phyloP scores from a whole-genome alignment of 805 yeast genomes.

The Wickerhamiella lipophila region DNA sequence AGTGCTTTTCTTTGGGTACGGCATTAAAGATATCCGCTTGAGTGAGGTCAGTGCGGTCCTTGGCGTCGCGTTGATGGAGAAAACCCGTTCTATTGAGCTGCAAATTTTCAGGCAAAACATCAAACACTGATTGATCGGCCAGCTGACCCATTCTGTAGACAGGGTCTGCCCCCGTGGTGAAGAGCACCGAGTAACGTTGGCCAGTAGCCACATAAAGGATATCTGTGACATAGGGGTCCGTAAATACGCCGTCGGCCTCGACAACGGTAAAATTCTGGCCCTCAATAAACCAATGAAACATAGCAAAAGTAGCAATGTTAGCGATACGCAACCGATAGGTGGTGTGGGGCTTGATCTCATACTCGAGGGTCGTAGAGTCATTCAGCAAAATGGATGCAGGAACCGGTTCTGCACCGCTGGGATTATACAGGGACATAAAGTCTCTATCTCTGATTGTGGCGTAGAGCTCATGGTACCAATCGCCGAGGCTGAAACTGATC shows the following conservation, averaged over 20 bases:
- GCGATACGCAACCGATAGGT: slow-evolving; percentile 75
- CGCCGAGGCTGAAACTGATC: slow-evolving; percentile 51
- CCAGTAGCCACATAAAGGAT: slow-evolving; percentile 75
- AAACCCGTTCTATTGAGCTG: slow-evolving; percentile 62
- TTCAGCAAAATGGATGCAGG: slow-evolving; percentile 73
- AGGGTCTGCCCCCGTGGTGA: slow-evolving; percentile 56
- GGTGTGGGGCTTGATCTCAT: slow-evolving; percentile 62
- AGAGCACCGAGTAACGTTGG: slow-evolving; percentile 74
- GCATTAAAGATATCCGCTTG: slow-evolving; percentile 48
- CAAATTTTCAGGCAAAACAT: slow-evolving; percentile 51
- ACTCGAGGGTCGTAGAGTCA: slow-evolving; percentile 49
- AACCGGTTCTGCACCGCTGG: slow-evolving; percentile 97
- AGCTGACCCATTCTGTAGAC: slow-evolving; percentile 77
- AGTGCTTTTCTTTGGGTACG: slow-evolving; percentile 12
- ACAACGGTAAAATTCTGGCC: slow-evolving; percentile 77
- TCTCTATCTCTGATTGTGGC: slow-evolving; percentile 34
- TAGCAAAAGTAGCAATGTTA: slow-evolving; percentile 83
- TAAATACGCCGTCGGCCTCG: slow-evolving; percentile 85
- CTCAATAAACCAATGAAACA: slow-evolving; percentile 80
- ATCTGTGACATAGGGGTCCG: slow-evolving; percentile 58
- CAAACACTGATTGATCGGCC: slow-evolving; percentile 75
- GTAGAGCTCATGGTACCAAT: slow-evolving; percentile 73
- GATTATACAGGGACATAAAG: slow-evolving; percentile 67
- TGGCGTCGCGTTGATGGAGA: slow-evolving; percentile 23
- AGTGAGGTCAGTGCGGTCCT: slow-evolving; percentile 29